A percentile compares a stretch with the other conserved stretches of the same genome.
phyloP scores from a whole-genome alignment of 73 alveolate species.

The Blepharisma stoltei region DNA sequence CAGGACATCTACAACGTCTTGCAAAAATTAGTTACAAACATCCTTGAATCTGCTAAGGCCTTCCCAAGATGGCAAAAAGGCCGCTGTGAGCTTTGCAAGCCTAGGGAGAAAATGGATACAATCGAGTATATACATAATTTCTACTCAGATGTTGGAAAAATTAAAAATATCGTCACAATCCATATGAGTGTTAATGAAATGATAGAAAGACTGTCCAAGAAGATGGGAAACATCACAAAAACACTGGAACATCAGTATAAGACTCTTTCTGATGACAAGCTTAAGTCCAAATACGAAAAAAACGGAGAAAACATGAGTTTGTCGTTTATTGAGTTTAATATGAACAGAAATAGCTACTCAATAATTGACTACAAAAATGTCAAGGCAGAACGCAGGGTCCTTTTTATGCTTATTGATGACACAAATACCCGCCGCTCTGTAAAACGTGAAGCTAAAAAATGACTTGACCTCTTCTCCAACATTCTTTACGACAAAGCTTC shows the following conservation, averaged over 20 bases:
- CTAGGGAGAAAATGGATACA: conserved; percentile 59
- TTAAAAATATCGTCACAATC: conserved; percentile 56
- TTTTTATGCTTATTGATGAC: conserved; percentile 15
- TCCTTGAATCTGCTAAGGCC: conserved; percentile 62
- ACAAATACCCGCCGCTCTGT: conserved; percentile 1
- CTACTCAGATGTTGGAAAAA: conserved; percentile 61
- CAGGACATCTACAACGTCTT: conserved; percentile 69
- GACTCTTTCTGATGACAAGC: conserved; percentile 49
- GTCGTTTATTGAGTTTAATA: not conserved
- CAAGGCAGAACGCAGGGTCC: not conserved
- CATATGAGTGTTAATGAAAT: conserved; percentile 48
- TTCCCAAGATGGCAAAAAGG: conserved; percentile 94
- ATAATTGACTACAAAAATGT: not conserved
- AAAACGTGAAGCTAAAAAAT: conserved; percentile 24
- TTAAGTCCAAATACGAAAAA: conserved; percentile 43
- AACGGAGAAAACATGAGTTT: conserved; percentile 34
- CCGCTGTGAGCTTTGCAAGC: conserved; percentile 72
- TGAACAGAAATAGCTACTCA: conserved; percentile 2
- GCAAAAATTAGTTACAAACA: conserved; percentile 67
- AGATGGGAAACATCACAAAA: conserved; percentile 40
- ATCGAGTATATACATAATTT: conserved; percentile 60
- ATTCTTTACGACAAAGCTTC: conserved; percentile 30
- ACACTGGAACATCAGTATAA: conserved; percentile 49
- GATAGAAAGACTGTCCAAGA: conserved; percentile 46
- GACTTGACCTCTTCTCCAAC: conserved; percentile 7